Base-by-base conservation (phyloP, 768 basidiomycete genomes). In the Russula compacta region DNA sequence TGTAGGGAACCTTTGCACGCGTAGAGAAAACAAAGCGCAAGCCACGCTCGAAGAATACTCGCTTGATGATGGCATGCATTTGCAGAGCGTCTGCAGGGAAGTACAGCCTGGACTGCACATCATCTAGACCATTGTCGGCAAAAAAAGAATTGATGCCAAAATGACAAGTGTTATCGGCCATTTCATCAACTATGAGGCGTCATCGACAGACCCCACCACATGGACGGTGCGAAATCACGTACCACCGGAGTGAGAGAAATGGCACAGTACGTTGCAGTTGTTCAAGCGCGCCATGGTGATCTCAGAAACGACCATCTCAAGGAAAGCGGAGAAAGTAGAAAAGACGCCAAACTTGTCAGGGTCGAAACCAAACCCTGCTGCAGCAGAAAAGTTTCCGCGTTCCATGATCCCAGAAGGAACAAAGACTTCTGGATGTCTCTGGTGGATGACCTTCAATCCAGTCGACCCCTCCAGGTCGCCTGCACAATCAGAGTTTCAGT, bases 221-320 rank as follows among this genome's bases (percentile, higher is more conserved):
- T 7, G 7, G 4, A 42, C 0, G 35, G 24, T 21, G 40, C 35
- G 2, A 46, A 43, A 29, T 29, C 43, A 67, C 80, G 56, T 70
- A 86, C 85, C 84, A 64, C 91, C 92, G 24, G 90, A 86, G 74
- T 94, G 92, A 21, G 90, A 92, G 76, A 92, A 94, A 74, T 94
- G 92, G 68, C 80, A 86, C 21, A 94, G 80, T 9, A 93, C 85
- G 69, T 93, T 94, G 77, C 88, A 89, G 67, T 87, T 79, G 73
- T 94, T 94, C 71, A 94, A 73, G 56, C 92, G 82, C n/a, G 92
- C 92, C 92, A 93, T 94, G 11, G 92, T 94, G 54, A 92, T 75
- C 72, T 94, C 92, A 5, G 89, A 92, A 56, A 94, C 73, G 52
- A 89, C 78, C 92, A 93, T 93, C 80, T 94, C 92, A 60, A 92